Conservation (phyloP, 169 alveolate genomes). For the Theileria equi region DNA sequence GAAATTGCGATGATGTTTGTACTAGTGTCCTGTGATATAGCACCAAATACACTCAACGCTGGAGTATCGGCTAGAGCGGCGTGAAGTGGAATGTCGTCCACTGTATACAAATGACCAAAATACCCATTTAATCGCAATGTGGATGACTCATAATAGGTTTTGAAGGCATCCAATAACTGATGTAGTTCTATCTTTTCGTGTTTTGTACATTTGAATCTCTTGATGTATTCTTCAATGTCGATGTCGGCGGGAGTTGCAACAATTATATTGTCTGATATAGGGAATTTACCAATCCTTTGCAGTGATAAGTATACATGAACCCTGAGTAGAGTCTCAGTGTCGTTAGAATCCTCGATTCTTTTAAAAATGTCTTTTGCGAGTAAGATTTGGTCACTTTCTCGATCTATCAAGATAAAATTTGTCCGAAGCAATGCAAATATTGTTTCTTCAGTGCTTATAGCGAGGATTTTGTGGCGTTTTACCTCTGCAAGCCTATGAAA, state of each 20-base stretch:
- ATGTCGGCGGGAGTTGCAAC: not conserved
- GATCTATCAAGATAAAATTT: conserved; percentile 5
- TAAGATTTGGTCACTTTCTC: not conserved
- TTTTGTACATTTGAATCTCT: not conserved
- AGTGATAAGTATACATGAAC: conserved; percentile 8
- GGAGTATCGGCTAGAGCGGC: conserved; percentile 9
- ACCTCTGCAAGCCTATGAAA: conserved; percentile 2
- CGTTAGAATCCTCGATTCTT: not conserved
- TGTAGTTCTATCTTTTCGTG: conserved; percentile 13
- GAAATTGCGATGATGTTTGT: conserved; percentile 6
- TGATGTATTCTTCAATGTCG: not conserved
- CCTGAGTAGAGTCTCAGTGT: not conserved
- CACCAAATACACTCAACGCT: not conserved
- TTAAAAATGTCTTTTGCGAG: not conserved
- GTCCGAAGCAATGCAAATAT: conserved; percentile 11
- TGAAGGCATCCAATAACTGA: not conserved
- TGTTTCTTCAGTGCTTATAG: conserved; percentile 4
- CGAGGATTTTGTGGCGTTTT: not conserved
- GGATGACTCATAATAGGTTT: not conserved
- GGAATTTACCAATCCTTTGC: conserved; percentile 10
- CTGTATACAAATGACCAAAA: conserved; percentile 3
- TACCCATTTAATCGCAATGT: not conserved
- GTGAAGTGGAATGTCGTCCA: not conserved
- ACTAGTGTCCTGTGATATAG: too few relatives aligned
- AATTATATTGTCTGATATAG: not conserved